Conservation (phyloP, 352 stramenopile genomes). For the Pythium rishiriense region DNA sequence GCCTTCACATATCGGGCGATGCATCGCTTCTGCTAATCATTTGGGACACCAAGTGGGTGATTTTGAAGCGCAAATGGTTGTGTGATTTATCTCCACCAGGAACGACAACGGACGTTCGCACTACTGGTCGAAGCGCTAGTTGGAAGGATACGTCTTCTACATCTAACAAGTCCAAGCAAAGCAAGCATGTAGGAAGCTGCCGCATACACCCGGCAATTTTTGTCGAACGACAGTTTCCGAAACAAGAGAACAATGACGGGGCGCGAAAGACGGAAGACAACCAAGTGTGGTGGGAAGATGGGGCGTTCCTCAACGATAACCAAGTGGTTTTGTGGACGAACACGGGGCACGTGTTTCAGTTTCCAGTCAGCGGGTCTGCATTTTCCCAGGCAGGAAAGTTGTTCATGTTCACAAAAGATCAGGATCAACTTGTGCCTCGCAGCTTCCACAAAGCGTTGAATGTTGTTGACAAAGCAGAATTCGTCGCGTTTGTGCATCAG, state of each 20-base stretch:
- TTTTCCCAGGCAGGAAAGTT: conserved; percentile 44
- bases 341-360: conserved; percentile 63
- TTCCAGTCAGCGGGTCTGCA: conserved; percentile 36
- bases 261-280: background rate
- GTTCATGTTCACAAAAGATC: conserved; percentile 83
- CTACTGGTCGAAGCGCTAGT: conserved; percentile 16
- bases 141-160: conserved; percentile 21
- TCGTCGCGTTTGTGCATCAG: conserved; percentile 54
- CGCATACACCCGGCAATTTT: conserved; percentile 42
- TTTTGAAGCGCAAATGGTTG: conserved; percentile 81
- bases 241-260: background rate
- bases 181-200: conserved; percentile 50
- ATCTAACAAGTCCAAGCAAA: conserved; percentile 34
- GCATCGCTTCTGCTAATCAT: conserved; percentile 70
- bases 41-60: conserved; percentile 73
- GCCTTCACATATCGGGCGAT: conserved; percentile 59
- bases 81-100: conserved; percentile 43
- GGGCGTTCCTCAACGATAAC: conserved; percentile 62
- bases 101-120: background rate
- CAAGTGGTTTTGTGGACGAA: conserved; percentile 73
- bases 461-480: conserved; percentile 51
- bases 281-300: conserved; percentile 52
- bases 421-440: conserved; percentile 79
- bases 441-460: conserved; percentile 65
- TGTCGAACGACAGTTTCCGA: conserved; percentile 11